These are phyloP conservation scores for Malus hybrid DNA, from an alignment of 331 rosid genomes.

Conservation along the genomic window DNA sequence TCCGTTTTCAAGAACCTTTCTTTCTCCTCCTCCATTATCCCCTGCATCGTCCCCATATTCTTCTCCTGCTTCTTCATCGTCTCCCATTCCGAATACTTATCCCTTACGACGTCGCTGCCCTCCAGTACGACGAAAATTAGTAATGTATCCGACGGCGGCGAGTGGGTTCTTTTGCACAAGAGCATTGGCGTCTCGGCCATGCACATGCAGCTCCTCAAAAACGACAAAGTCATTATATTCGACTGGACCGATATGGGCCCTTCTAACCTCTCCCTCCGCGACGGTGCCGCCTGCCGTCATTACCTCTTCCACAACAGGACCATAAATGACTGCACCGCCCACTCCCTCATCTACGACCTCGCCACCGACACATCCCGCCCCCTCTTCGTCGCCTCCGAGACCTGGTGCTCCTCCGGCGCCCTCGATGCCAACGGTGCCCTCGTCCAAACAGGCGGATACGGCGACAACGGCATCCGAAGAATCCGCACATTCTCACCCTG, in stretches of 20 bases:
- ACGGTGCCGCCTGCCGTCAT: slow-evolving; percentile 5
- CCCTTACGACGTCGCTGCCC: neutral
- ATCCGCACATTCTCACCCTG: slow-evolving; percentile 46
- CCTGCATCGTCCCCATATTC: neutral
- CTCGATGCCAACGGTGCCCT: slow-evolving; percentile 40
- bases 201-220: slow-evolving; percentile 84
- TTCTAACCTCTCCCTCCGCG: slow-evolving; percentile 56
- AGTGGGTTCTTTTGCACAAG: slow-evolving; percentile 44
- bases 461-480: slow-evolving; percentile 34
- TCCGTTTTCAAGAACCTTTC: slow-evolving; percentile 33
- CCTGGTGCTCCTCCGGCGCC: slow-evolving; percentile 81
- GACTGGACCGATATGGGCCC: slow-evolving; percentile 79
- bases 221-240: slow-evolving; percentile 59
- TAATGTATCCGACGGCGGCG: slow-evolving; percentile 19
- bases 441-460: slow-evolving; percentile 68
- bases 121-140: neutral
- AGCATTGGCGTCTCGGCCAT: slow-evolving; percentile 82
- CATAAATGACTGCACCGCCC: slow-evolving; percentile 67
- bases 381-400: slow-evolving; percentile 41
- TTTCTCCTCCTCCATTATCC: slow-evolving; percentile 1
- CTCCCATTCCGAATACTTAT: neutral
- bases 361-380: slow-evolving; percentile 42
- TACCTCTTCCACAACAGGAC: slow-evolving; percentile 3
- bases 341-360: slow-evolving; percentile 61
- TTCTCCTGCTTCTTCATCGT: neutral